Evolutionary conservation across 768 basidiomycete species (phyloP).

Genomic region (Tulasnella sp.): DNA sequence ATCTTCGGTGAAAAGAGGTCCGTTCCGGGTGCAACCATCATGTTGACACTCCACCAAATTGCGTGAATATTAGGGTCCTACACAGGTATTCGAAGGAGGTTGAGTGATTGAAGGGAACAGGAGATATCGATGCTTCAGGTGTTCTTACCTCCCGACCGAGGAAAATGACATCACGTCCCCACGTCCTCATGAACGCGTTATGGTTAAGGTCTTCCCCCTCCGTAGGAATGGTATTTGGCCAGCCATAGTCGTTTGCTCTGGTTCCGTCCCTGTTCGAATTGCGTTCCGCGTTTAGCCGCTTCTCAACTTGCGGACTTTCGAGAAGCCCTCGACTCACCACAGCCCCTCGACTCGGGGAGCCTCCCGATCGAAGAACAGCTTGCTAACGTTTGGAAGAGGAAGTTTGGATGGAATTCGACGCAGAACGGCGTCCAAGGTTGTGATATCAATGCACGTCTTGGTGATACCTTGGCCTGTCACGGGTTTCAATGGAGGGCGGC

Average conservation of each 20-base stretch:
- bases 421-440: conserved; percentile 6
- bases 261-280: background rate
- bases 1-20: conserved; percentile 8
- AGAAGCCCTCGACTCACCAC: background rate
- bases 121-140: background rate
- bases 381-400: background rate
- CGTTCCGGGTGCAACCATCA: background rate
- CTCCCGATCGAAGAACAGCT: background rate
- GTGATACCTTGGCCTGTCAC: conserved; percentile 7
- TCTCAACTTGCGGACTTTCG: background rate
- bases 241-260: conserved; percentile 8
- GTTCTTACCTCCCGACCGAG: background rate
- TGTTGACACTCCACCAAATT: background rate
- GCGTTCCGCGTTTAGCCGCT: background rate
- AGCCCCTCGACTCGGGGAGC: background rate
- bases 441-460: background rate
- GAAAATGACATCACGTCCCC: background rate
- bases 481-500: background rate
- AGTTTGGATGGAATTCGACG: background rate
- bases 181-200: background rate
- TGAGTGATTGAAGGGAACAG: too few relatives aligned
- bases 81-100: background rate
- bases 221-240: background rate
- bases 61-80: background rate
- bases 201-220: background rate